These are phyloP conservation scores for Xylaria sp. DNA, from an alignment of 2,329 filamentous ascomycete genomes.

Conservation along the genomic window DNA sequence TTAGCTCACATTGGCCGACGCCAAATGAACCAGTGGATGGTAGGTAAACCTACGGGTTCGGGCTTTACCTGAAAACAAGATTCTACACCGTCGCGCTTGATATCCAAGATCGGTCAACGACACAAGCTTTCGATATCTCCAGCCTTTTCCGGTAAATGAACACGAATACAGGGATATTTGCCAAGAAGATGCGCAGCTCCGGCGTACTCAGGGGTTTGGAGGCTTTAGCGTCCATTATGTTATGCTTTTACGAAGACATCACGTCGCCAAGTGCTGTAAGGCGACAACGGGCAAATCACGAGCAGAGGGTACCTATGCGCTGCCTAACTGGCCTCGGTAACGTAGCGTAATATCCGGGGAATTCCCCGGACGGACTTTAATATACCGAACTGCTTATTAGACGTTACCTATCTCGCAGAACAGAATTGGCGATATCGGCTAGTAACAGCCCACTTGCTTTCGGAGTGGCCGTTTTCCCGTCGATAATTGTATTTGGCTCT, in stretches of 20 bases:
- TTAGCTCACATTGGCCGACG: neutral
- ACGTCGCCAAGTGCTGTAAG: neutral
- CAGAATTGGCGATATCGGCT: neutral
- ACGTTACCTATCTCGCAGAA: neutral
- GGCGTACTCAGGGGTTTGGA: neutral
- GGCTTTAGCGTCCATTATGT: conserved; percentile 4
- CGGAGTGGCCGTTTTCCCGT: conserved; percentile 1
- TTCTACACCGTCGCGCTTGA: neutral
- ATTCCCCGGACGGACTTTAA: neutral
- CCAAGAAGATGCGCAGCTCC: neutral
- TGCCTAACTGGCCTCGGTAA: neutral
- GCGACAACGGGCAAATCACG: neutral
- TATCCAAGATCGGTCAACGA: neutral
- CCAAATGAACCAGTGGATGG: neutral
- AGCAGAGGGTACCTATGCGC: neutral
- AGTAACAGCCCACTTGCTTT: neutral
- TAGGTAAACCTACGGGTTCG: conserved; percentile 3
- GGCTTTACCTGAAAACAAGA: neutral
- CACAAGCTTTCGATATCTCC: neutral
- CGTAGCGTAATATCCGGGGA: neutral
- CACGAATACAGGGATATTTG: neutral
- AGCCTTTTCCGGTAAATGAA: neutral
- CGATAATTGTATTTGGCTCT: neutral
- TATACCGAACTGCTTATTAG: neutral
- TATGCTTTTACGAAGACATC: neutral